These are phyloP conservation scores for Priceomyces castillae DNA, from an alignment of 805 yeast genomes.

Conservation along the genomic window DNA sequence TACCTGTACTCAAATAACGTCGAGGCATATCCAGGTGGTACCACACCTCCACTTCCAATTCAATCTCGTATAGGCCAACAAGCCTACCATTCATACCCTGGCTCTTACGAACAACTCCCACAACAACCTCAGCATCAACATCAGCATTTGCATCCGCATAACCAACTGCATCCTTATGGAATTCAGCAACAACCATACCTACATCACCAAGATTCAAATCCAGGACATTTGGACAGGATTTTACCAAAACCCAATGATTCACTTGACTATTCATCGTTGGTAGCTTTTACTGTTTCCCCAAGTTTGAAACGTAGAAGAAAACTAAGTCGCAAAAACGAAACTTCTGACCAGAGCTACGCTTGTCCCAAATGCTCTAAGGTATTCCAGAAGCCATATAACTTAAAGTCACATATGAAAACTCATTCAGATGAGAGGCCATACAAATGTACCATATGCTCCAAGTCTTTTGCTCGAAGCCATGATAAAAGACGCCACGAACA, in stretches of 20 bases:
- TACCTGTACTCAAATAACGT: neutral
- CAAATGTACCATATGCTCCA: conserved; percentile 60
- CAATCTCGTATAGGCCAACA: neutral
- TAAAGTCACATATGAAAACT: conserved; percentile 49
- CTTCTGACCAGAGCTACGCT: conserved; percentile 22
- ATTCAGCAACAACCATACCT: neutral
- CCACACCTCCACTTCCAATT: neutral
- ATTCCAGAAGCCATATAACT: conserved; percentile 49
- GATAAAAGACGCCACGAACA: conserved; percentile 75
- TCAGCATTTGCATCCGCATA: conserved; percentile 2
- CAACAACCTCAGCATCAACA: conserved; percentile 2
- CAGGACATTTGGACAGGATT: neutral
- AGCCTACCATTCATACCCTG: neutral
- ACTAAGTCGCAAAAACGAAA: conserved; percentile 12
- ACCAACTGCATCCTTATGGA: neutral
- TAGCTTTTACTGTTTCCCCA: conserved; percentile 32
- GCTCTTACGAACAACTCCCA: neutral
- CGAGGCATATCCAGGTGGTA: neutral
- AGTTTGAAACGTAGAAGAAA: conserved; percentile 27
- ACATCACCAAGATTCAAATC: neutral
- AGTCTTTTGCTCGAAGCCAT: conserved; percentile 73
- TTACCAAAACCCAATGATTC: conserved; percentile 3
- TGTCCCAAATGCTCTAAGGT: conserved; percentile 45
- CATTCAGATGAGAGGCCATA: conserved; percentile 70
- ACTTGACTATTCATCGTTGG: conserved; percentile 35